These are phyloP conservation scores for Hyaloscypha variabilis DNA, from an alignment of 495 filamentous ascomycete species.

Conservation along the genomic window DNA sequence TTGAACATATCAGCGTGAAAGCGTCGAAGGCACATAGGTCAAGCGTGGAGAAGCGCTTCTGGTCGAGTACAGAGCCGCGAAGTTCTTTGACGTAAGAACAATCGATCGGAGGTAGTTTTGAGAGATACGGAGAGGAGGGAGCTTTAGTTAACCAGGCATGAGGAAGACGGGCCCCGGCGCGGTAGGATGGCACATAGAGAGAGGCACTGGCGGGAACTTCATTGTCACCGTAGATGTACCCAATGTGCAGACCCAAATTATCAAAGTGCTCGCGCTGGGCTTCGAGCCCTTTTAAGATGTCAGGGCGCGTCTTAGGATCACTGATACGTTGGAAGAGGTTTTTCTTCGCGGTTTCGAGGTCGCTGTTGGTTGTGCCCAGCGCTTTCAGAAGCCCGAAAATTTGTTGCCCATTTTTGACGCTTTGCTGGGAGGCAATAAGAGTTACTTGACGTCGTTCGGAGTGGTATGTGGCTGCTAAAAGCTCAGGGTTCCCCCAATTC, in stretches of 20 bases:
- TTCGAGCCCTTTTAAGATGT: constrained; percentile 37
- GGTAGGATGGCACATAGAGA: constrained; percentile 29
- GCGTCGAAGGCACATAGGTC: constrained; percentile 36
- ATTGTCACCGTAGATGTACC: constrained; percentile 37
- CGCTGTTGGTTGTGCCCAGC: constrained; percentile 34
- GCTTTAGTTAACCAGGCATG: constrained; percentile 36
- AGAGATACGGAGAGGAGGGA: background rate
- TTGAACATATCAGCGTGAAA: constrained; percentile 34
- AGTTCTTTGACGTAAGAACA: constrained; percentile 36
- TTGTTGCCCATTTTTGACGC: constrained; percentile 41
- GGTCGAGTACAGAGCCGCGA: constrained; percentile 19
- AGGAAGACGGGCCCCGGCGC: constrained; percentile 36
- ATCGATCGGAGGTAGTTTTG: constrained; percentile 32
- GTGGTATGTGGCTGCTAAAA: constrained; percentile 38
- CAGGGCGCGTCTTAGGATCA: constrained; percentile 23
- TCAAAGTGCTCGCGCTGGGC: constrained; percentile 43
- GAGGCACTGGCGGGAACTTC: constrained; percentile 35
- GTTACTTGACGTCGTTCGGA: constrained; percentile 39
- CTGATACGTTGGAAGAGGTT: constrained; percentile 37
- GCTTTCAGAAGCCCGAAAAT: constrained; percentile 40
- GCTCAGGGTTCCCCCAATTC: constrained; percentile 24
- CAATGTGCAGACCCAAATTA: constrained; percentile 41
- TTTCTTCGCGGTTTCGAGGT: constrained; percentile 29
- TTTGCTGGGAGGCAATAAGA: constrained; percentile 37
- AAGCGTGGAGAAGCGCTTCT: constrained; percentile 36